Evolutionary conservation across 2,329 filamentous ascomycete genomes (phyloP), one percentile per base, ranked within the genome.

Genomic region (Rhynchosporium secalis): DNA sequence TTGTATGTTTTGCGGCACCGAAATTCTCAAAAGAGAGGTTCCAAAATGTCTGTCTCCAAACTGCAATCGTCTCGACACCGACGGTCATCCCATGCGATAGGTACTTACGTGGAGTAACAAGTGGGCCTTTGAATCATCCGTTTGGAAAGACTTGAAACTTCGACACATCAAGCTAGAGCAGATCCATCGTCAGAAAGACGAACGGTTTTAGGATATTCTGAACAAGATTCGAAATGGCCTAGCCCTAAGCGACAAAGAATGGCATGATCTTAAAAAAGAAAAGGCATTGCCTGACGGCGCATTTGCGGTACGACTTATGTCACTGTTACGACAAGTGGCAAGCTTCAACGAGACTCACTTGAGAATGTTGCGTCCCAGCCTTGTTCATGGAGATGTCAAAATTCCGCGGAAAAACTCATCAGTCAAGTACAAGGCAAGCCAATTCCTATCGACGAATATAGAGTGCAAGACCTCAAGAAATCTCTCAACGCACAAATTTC

Each of bases 1-100:
- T 46, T 72, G 70, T 47, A 20, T 71, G 5, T 38, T 61, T 15
- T 71, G 70, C 51, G 68, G 70, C 4, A 47, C 60, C n/a, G 33
- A 51, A 43, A 70, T 71, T 60, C 40, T 8, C 10, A 57, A 56
- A n/a, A 41, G n/a, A 20, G 49, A 29, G 7, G 15, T 29, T 12
- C 52, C 52, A 20, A 28, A 41, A 40, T 56, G 52, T 26, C 3
- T 41, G 8, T 41, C 36, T 8, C n/a, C 29, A 10, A 41, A 41
- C 20, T 20, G 20, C 20, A 20, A 20, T 20, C 20, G 20, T 20
- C 20, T 20, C 20, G 20, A 20, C 20, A 20, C 1, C 20, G 20
- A 20, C 20, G 20, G 20, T 20, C 20, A 20, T 20, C 20, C 1
- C 20, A 20, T 20, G 20, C 20, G 20, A 20, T 20, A 20, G 20